Percentiles rank a stretch among this genome's conserved stretches.
phyloP scores from a whole-genome alignment of 2,329 filamentous ascomycete genomes.

The Hymenoscyphus fructigenus region DNA sequence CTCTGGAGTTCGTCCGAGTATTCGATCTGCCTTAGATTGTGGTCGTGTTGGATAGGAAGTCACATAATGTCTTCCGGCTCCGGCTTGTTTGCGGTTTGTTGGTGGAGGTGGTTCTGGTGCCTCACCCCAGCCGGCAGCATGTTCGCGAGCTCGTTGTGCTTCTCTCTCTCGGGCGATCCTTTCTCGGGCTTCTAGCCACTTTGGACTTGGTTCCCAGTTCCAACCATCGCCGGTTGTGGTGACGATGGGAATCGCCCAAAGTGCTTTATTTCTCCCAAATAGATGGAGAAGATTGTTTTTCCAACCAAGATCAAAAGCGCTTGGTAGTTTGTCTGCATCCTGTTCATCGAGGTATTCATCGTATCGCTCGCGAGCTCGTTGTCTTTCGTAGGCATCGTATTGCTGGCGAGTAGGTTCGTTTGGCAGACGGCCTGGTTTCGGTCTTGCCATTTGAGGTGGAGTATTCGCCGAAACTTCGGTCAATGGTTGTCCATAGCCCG shows the following conservation, averaged over 20 bases:
- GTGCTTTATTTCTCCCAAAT: constrained; percentile 68
- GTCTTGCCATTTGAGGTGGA: constrained; percentile 15
- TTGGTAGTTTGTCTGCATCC: constrained; percentile 83
- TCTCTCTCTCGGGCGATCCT: constrained; percentile 57
- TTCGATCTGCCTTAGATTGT: constrained; percentile 38
- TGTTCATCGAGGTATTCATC: constrained; percentile 84
- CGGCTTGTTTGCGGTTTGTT: constrained; percentile 16
- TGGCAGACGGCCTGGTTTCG: constrained; percentile 20
- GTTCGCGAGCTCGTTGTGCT: constrained; percentile 62
- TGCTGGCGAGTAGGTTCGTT: constrained; percentile 21
- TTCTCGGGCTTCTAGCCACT: constrained; percentile 73
- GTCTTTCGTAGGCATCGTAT: constrained; percentile 57
- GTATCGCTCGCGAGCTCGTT: constrained; percentile 67
- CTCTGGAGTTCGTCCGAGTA: constrained; percentile 33
- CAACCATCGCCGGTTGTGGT: constrained; percentile 92
- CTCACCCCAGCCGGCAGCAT: constrained; percentile 65
- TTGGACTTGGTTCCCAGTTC: constrained; percentile 83
- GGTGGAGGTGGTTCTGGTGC: constrained; percentile 21
- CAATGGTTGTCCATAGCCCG: constrained; percentile 68
- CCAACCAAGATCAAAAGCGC: constrained; percentile 90
- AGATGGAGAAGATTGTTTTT: constrained; percentile 76
- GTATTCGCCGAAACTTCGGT: constrained; percentile 58
- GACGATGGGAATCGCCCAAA: constrained; percentile 79
- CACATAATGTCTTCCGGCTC: constrained; percentile 35
- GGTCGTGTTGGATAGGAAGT: constrained; percentile 24